Evolutionary conservation across 2,329 filamentous ascomycete genomes (phyloP), one percentile per base, ranked within the genome.

Genomic region (Monosporascus sp.): DNA sequence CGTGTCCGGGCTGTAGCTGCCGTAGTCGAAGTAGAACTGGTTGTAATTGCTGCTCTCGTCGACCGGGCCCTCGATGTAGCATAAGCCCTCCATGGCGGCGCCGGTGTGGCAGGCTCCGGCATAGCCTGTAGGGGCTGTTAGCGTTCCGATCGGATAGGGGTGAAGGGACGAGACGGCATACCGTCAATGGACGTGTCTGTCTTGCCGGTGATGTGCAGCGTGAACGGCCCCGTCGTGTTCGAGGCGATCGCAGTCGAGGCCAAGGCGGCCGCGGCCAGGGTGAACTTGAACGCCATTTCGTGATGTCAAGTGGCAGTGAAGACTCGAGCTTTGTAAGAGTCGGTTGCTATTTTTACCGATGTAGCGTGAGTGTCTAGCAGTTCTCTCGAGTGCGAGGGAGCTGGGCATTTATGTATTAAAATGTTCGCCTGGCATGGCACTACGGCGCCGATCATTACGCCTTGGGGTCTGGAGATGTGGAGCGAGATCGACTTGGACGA

Each of bases 11-110:
- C 54, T 39, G 49, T 58, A 61, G 2, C 48, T 39, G 2, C 56
- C 54, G 53, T 58, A 59, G 52, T 63, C 60, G 56, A 53, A 63
- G 52, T 63, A 63, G 55, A 62, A 63, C 46, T 60, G 48, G 27
- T 53, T 54, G 9, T 51, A 55, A 22, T 39, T 47, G 6, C 44
- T 50, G n/a, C 41, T 48, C 11, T 44, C 14, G 35, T 60, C 52
- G n/a, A 46, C 24, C 8, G 49, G 17, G 14, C 55, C 54, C 22
- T 44, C 49, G n/a, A 48, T n/a, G 48, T 61, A 65, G 51, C 61
- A 64, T 14, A 65, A 53, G 7, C 49, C 63, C 47, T 63, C 58
- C 3, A 58, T 59, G 35, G 52, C 61, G 15, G 60, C 59, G 35
- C 61, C 60, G 15, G 60, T 56, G 37, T 63, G 60, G 49, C 62